Conservation (phyloP, 1,284 basidiomycete genomes). For the Wolfiporia cocos region DNA sequence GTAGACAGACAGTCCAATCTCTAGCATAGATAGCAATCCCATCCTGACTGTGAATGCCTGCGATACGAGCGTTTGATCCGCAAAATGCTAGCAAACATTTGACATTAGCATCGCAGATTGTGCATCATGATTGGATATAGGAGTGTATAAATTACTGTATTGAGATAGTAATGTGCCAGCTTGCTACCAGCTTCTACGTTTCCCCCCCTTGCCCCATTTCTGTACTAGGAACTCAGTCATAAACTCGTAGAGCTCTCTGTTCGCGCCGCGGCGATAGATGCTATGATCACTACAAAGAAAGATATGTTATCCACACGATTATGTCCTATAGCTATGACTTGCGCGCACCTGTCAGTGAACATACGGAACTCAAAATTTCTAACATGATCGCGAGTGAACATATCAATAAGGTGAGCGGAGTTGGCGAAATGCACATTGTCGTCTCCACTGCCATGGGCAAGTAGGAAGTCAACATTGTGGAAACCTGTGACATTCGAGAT, state of each 20-base stretch:
- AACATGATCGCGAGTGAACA: slow-evolving; percentile 77
- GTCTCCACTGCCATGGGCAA: slow-evolving; percentile 91
- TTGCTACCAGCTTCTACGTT: slow-evolving; percentile 45
- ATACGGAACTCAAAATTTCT: slow-evolving; percentile 86
- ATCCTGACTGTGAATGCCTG: too few species aligned
- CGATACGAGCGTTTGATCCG: too few species aligned
- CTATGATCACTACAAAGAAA: slow-evolving; percentile 60
- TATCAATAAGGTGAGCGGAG: slow-evolving; percentile 86
- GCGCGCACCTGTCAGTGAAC: slow-evolving; percentile 86
- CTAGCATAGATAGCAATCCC: too few species aligned
- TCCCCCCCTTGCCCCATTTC: slow-evolving; percentile 87
- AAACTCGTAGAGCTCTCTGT: slow-evolving; percentile 83
- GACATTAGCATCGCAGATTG: slow-evolving; percentile 8
- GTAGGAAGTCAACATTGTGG: slow-evolving; percentile 69
- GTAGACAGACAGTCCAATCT: too few species aligned
- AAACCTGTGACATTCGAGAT: slow-evolving; percentile 87
- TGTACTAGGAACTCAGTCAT: slow-evolving; percentile 81
- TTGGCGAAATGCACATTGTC: slow-evolving; percentile 95
- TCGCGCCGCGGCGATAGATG: slow-evolving; percentile 70
- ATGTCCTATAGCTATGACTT: neutral
- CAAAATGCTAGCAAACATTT: too few species aligned
- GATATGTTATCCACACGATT: slow-evolving; percentile 5
- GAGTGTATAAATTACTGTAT: too few species aligned
- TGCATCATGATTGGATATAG: too few species aligned
- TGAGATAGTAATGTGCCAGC: too few species aligned